Evolutionary conservation across 2,329 filamentous ascomycete genomes (phyloP).

Genomic region (Parasarocladium wereldwijsianum): DNA sequence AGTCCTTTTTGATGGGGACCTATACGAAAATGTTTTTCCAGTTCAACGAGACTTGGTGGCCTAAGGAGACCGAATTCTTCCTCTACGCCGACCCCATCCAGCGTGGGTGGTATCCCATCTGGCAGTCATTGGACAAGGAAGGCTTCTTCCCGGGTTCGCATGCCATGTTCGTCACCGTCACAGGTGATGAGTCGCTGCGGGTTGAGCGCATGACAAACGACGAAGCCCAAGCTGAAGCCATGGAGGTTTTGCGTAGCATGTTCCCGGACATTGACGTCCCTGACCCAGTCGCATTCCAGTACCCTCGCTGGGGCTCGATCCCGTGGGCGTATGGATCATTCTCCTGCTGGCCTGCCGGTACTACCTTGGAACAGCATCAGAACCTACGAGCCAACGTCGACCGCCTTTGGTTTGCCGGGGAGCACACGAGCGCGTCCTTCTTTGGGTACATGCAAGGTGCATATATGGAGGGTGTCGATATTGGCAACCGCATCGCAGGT

Average conservation of each 20-base stretch:
- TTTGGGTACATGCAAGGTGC: slow-evolving; percentile 46
- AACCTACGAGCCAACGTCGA: slow-evolving; percentile 34
- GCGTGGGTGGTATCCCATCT: slow-evolving; percentile 31
- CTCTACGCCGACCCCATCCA: slow-evolving; percentile 17
- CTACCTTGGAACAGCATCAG: slow-evolving; percentile 28
- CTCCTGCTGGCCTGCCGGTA: slow-evolving; percentile 45
- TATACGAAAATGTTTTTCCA: slow-evolving; percentile 55
- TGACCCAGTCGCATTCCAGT: slow-evolving; percentile 39
- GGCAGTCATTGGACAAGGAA: slow-evolving; percentile 4
- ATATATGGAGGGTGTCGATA: slow-evolving; percentile 32
- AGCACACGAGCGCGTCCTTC: slow-evolving; percentile 40
- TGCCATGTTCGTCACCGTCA: slow-evolving; percentile 47
- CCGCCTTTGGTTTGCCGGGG: slow-evolving; percentile 43
- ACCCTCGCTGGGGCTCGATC: slow-evolving; percentile 37
- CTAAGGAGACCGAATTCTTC: slow-evolving; percentile 18
- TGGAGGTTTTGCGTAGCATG: slow-evolving; percentile 39
- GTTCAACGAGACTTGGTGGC: slow-evolving; percentile 46
- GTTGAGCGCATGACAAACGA: slow-evolving; percentile 40
- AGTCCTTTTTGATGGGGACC: slow-evolving; percentile 46
- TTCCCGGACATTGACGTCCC: slow-evolving; percentile 38
- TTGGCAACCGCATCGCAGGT: slow-evolving; percentile 22
- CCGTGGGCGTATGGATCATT: slow-evolving; percentile 36
- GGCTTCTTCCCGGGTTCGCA: slow-evolving; percentile 30
- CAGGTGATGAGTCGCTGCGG: slow-evolving; percentile 34
- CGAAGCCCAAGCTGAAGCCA: slow-evolving; percentile 33